Evolutionary conservation across 352 stramenopile genomes (phyloP), one percentile per base, ranked within the genome.

Genomic region (Phytophthora quininea): DNA sequence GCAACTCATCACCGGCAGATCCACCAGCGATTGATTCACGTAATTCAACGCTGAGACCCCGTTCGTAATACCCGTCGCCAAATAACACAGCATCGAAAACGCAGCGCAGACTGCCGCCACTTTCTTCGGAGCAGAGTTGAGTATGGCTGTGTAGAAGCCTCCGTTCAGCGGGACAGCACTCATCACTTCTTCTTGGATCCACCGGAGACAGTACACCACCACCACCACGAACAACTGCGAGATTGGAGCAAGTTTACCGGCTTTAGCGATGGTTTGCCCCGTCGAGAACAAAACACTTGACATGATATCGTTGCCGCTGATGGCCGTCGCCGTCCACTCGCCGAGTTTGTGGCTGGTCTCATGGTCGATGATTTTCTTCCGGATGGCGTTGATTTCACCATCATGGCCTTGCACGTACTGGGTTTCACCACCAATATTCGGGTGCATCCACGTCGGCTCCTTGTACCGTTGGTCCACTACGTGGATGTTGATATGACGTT

Each of bases 271-370:
- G 15, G 78, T 79, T 37, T 77, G 65, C 6, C 65, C 72, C 1
- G 82, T 58, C n/a, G 81, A 86, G 58, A 95, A 96, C 30, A 96
- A 77, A 43, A 88, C 90, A 58, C 86, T 96, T 30, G 82, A 91
- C 4, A 97, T 71, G 73, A 98, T 97, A 38, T 96, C 91, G 70
- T 98, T 98, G 27, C 92, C 92, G 57, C 83, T 96, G 69, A 98
- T 97, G 14, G 89, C 86, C 2, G 92, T 98, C 14, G 92, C 77
- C 6, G 79, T 76, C 77, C 88, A 94, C 57, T 31, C 79, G 12
- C 76, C 70, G 24, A 96, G 68, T 59, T 76, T 73, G 40, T 83
- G 73, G 31, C 68, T 69, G 1, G n/a, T 69, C 33, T 53, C 54
- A 12, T 67, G 52, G 14, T 35, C n/a, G 47, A 77, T 33, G 9